Conservation (phyloP, 257 asterid species). For the Leonotis leonurus region DNA sequence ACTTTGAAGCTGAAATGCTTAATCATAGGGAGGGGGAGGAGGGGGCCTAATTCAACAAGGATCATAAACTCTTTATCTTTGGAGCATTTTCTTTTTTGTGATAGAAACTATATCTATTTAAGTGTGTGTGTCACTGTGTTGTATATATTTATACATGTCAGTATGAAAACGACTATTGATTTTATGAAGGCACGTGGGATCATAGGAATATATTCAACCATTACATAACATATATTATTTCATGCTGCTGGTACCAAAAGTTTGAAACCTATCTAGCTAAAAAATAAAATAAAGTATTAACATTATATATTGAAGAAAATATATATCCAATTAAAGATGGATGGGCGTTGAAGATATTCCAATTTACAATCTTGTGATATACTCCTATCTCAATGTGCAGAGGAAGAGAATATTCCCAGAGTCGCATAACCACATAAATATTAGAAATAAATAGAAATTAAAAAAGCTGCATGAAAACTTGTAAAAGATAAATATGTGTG, state of each 20-base stretch:
- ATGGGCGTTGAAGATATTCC: background rate
- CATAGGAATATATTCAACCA: background rate
- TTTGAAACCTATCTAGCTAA: too few species aligned
- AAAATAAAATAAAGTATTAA: background rate
- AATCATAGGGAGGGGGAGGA: too few species aligned
- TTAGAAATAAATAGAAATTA: background rate
- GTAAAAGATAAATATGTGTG: background rate
- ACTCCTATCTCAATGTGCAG: background rate
- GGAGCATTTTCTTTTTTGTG: background rate
- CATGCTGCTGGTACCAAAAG: background rate
- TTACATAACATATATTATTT: background rate
- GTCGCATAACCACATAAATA: background rate
- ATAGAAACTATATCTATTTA: too few species aligned
- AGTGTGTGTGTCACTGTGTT: too few species aligned
- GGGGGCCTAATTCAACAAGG: background rate
- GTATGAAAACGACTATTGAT: background rate
- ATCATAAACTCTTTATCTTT: background rate
- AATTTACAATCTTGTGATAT: background rate
- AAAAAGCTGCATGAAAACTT: slow-evolving; percentile 10
- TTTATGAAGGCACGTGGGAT: background rate
- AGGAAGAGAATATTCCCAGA: slow-evolving; percentile 14
- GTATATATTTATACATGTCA: background rate
- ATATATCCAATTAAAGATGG: background rate
- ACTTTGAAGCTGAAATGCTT: background rate
- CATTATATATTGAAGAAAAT: background rate